Conservation (phyloP, 2,329 filamentous ascomycete species). For the Trichophyton rubrum region DNA sequence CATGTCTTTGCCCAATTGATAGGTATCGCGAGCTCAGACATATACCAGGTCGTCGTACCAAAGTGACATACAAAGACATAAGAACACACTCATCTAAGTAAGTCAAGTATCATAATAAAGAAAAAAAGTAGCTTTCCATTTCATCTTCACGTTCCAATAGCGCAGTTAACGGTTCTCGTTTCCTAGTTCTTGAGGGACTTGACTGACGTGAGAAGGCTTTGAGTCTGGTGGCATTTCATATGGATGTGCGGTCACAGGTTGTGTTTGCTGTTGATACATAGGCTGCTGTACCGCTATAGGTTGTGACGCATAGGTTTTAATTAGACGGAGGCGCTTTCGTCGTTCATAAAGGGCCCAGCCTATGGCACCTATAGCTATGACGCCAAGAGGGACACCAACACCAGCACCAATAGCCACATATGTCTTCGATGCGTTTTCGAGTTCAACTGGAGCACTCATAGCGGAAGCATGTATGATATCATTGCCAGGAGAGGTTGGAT, state of each 20-base stretch:
- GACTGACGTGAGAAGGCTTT: not conserved
- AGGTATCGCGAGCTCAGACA: not conserved
- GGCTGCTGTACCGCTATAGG: not conserved
- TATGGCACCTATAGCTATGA: conserved; percentile 21
- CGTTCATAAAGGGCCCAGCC: conserved; percentile 21
- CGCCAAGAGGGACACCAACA: conserved; percentile 21
- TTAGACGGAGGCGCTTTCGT: conserved; percentile 4
- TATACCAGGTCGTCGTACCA: not conserved
- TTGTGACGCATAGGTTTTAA: not conserved
- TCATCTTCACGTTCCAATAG: not conserved
- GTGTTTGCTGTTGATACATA: not conserved
- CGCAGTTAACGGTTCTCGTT: not conserved
- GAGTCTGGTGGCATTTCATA: not conserved
- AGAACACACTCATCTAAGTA: not conserved
- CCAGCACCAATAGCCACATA: conserved; percentile 19
- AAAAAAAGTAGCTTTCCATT: too few species aligned
- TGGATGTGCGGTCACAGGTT: not conserved
- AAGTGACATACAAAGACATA: not conserved
- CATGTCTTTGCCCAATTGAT: not conserved
- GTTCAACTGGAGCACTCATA: not conserved
- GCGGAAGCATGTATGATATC: not conserved
- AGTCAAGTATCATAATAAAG: not conserved
- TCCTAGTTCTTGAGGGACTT: not conserved
- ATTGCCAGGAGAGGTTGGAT: not conserved
- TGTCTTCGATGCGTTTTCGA: conserved; percentile 10